phyloP scores from a whole-genome alignment of 768 basidiomycete species.

The Sistotremastrum suecicum region DNA sequence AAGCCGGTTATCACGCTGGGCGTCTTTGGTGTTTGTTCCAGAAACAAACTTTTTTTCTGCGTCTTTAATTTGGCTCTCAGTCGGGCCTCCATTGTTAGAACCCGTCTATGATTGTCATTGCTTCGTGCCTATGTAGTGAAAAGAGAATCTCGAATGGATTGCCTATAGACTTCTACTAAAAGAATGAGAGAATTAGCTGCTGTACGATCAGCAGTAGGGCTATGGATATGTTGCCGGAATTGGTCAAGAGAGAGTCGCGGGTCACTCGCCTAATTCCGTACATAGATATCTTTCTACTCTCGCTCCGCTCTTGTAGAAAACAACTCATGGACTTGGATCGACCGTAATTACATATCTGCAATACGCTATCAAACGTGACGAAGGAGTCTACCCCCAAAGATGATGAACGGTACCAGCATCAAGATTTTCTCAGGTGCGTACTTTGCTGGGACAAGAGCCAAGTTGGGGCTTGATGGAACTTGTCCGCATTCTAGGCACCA shows the following conservation, averaged over 20 bases:
- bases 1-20: too few species aligned
- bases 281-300: conserved; percentile 7
- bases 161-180: too few species aligned
- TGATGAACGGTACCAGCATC: conserved; percentile 44
- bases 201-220: too few species aligned
- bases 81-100: too few species aligned
- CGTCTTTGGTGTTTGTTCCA: too few species aligned
- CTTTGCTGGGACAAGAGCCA: neutral
- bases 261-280: conserved; percentile 1
- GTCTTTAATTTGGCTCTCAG: too few species aligned
- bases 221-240: neutral
- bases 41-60: too few species aligned
- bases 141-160: too few species aligned
- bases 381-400: conserved; percentile 8
- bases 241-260: neutral
- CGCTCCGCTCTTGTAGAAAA: conserved; percentile 6
- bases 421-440: conserved; percentile 44
- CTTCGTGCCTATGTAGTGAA: too few species aligned
- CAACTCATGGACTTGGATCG: neutral
- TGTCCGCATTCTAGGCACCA: conserved; percentile 48
- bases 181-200: too few species aligned
- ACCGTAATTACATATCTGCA: neutral
- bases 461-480: neutral
- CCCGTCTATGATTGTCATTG: too few species aligned
- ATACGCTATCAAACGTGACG: neutral